These are phyloP conservation scores for Spizellomyces sp. DNA, from an alignment of 192 early-diverging fungal genomes.

Conservation along the genomic window DNA sequence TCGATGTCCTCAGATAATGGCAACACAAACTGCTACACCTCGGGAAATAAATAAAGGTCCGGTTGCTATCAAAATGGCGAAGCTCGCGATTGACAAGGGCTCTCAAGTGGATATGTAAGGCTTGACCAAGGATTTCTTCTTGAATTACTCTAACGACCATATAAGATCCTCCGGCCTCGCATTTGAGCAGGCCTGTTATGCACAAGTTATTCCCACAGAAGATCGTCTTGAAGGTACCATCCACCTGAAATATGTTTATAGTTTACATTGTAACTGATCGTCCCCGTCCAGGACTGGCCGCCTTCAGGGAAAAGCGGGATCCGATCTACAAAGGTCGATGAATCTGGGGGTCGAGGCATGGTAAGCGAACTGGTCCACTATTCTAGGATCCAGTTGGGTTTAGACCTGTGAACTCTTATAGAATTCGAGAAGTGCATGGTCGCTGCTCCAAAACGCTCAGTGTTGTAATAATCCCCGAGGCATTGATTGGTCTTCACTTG, in stretches of 20 bases:
- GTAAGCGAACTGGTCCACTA: too few relatives aligned
- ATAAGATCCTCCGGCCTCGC: slow-evolving; percentile 78
- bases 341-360: neutral
- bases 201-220: slow-evolving; percentile 89
- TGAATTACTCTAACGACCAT: neutral
- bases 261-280: neutral
- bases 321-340: slow-evolving; percentile 77
- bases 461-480: too few relatives aligned
- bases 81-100: slow-evolving; percentile 84
- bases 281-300: slow-evolving; percentile 44
- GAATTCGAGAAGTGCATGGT: too few relatives aligned
- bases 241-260: neutral
- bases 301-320: slow-evolving; percentile 83
- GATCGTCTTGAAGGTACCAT: slow-evolving; percentile 86
- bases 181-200: slow-evolving; percentile 94
- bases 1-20: too few relatives aligned
- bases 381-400: too few relatives aligned
- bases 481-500: too few relatives aligned
- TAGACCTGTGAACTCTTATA: too few relatives aligned
- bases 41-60: slow-evolving; percentile 59
- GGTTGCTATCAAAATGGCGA: slow-evolving; percentile 88
- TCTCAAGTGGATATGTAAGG: slow-evolving; percentile 72
- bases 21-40: too few relatives aligned
- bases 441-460: too few relatives aligned
- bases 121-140: neutral